Evolutionary conservation across 2,329 filamentous ascomycete genomes (phyloP).

Genomic region (Bipolaris victoriae): DNA sequence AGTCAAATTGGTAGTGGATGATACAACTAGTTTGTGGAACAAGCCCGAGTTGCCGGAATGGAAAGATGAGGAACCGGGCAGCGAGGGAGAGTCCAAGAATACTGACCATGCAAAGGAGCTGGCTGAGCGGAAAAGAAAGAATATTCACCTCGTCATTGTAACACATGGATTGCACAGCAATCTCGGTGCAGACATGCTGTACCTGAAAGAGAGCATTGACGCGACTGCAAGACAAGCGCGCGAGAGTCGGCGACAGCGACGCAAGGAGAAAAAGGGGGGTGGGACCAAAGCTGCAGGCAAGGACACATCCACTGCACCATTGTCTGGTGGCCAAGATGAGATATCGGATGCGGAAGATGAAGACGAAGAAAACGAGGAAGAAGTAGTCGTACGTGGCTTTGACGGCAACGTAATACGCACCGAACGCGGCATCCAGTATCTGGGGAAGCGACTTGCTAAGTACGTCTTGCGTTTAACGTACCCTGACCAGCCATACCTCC

Average conservation of each 20-base stretch:
- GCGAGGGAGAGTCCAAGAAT: conserved; percentile 34
- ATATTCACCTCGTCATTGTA: conserved; percentile 86
- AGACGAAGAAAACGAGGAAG: conserved; percentile 80
- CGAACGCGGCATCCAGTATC: conserved; percentile 93
- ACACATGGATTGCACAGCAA: conserved; percentile 97
- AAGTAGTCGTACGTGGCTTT: conserved; percentile 89
- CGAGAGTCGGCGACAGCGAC: conserved; percentile 68
- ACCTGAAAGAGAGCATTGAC: conserved; percentile 96
- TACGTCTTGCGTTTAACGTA: conserved; percentile 90
- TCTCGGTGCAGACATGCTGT: conserved; percentile 93
- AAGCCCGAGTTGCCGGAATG: conserved; percentile 80
- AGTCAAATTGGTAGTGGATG: conserved; percentile 78
- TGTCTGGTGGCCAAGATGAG: conserved; percentile 59
- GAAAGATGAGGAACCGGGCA: conserved; percentile 47
- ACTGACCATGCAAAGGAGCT: conserved; percentile 25
- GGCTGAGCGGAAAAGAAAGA: conserved; percentile 66
- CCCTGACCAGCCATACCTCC: conserved; percentile 88
- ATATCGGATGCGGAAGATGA: conserved; percentile 58
- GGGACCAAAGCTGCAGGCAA: conserved; percentile 9
- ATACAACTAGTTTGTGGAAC: conserved; percentile 90
- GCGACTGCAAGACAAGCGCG: conserved; percentile 76
- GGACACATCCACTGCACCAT: conserved; percentile 52
- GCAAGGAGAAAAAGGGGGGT: conserved; percentile 41
- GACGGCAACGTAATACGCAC: conserved; percentile 88
- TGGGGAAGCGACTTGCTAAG: conserved; percentile 91